Evolutionary conservation across 2,329 filamentous ascomycete species (phyloP), one percentile per base, ranked within the genome.

Genomic region (Chaetomiaceae sp.): DNA sequence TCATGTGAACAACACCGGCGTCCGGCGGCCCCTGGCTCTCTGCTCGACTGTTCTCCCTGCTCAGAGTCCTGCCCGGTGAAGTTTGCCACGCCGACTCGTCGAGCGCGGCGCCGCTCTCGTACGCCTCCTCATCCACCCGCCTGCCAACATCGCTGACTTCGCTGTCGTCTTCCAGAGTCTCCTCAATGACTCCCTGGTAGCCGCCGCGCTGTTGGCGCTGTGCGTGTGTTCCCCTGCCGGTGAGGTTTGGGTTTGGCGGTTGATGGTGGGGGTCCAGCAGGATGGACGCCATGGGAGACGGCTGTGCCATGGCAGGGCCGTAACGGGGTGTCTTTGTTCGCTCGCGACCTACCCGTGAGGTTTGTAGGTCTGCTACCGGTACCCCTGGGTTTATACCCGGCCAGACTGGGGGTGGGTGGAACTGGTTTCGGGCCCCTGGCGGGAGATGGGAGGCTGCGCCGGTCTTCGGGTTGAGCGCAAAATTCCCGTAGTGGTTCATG

Each of bases 401-500:
- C 62, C 92, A 88, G 1, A 79, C 73, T 5, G 88, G 87, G 1
- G 88, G 87, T 20, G 85, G 86, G 53, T 91, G 81, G 65, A 92
- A 91, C 37, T 78, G 76, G 50, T 75, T 75, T 53, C 74, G 77
- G 46, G 69, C 68, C 2, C 76, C 76, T 3, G 77, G 78, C 13
- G 79, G 78, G 31, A 83, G 69, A 48, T 81, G 76, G 17, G 81
- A 80, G 6, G 80, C 79, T 17, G 84, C 77, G 2, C 82, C 83
- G 6, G 79, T 82, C 65, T 83, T 85, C 3, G 84, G 82, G 60
- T 89, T 88, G 43, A 84, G 79, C 14, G 85, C 82, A 62, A 96
- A 97, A 60, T 95, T 81, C 13, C 85, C 82, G 62, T 99, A 99
- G 60, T 95, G 91, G 64, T 96, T 90, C 53, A 96, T 74, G 66